phyloP scores from a whole-genome alignment of 139 green algal genomes.

The Micractinium sp. region DNA sequence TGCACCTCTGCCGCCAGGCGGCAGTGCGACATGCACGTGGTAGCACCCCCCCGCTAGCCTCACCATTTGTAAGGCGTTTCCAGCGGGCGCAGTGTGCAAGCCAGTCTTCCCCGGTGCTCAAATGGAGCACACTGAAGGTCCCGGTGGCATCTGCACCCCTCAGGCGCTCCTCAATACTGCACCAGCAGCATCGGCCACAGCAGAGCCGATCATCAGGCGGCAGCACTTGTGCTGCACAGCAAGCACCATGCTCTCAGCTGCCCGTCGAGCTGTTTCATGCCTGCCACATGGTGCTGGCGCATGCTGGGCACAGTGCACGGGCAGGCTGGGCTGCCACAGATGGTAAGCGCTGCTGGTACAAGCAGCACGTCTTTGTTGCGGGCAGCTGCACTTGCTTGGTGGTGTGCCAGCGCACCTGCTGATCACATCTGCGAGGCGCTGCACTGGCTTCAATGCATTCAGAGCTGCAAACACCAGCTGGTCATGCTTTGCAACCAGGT shows the following conservation, averaged over 20 bases:
- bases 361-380: background rate
- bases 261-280: background rate
- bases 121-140: slow-evolving; percentile 50
- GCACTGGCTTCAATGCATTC: slow-evolving; percentile 30
- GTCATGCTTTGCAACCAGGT: slow-evolving; percentile 16
- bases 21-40: background rate
- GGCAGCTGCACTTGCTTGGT: background rate
- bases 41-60: background rate
- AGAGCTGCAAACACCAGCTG: slow-evolving; percentile 44
- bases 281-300: too few relatives aligned
- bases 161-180: background rate
- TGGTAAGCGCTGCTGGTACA: background rate
- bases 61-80: background rate
- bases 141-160: too few relatives aligned
- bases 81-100: slow-evolving; percentile 46
- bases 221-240: background rate
- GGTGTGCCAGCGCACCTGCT: background rate
- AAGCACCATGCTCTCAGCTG: background rate
- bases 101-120: slow-evolving; percentile 58
- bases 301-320: too few relatives aligned
- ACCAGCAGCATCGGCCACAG: background rate
- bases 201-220: too few relatives aligned
- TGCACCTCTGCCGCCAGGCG: background rate
- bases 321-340: too few relatives aligned
- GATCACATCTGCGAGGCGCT: background rate